These are phyloP conservation scores for Veloporphyrellus conicus DNA, from an alignment of 1,284 basidiomycete species.

Conservation along the genomic window DNA sequence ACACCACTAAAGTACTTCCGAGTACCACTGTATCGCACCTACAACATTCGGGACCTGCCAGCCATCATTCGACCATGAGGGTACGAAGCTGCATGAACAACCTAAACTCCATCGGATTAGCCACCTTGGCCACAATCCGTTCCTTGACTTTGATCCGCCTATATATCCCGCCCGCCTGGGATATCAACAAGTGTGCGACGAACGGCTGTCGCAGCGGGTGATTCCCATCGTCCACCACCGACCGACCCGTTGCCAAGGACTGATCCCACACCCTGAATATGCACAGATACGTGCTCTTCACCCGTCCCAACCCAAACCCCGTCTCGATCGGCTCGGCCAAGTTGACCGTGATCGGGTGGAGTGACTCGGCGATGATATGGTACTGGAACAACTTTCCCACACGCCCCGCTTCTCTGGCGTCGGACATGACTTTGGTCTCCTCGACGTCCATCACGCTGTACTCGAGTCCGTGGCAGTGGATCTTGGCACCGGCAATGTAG, in stretches of 20 bases:
- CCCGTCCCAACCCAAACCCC: conserved; percentile 16
- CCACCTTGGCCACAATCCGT: conserved; percentile 22
- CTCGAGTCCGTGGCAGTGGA: conserved; percentile 24
- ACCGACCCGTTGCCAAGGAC: conserved; percentile 14
- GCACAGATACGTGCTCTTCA: conserved; percentile 17
- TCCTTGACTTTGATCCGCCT: conserved; percentile 17
- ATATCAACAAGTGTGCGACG: conserved; percentile 19
- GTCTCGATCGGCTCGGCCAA: conserved; percentile 19
- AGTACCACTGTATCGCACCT: too few relatives aligned
- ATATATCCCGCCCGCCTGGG: conserved; percentile 19
- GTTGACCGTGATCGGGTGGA: conserved; percentile 22
- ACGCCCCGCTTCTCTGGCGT: background rate
- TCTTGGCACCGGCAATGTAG: conserved; percentile 18
- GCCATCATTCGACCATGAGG: conserved; percentile 17
- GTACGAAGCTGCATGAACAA: conserved; percentile 18
- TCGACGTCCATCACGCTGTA: conserved; percentile 16
- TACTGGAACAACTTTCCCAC: conserved; percentile 12
- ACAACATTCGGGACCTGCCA: background rate
- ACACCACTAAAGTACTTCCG: background rate
- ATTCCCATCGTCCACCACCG: conserved; percentile 8
- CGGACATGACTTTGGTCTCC: conserved; percentile 16
- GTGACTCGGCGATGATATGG: conserved; percentile 15
- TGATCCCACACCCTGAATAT: conserved; percentile 21
- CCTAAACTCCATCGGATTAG: conserved; percentile 13
- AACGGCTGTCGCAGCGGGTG: conserved; percentile 21